phyloP scores from a whole-genome alignment of 208 protist genomes.

The Acanthamoeba castellanii region DNA sequence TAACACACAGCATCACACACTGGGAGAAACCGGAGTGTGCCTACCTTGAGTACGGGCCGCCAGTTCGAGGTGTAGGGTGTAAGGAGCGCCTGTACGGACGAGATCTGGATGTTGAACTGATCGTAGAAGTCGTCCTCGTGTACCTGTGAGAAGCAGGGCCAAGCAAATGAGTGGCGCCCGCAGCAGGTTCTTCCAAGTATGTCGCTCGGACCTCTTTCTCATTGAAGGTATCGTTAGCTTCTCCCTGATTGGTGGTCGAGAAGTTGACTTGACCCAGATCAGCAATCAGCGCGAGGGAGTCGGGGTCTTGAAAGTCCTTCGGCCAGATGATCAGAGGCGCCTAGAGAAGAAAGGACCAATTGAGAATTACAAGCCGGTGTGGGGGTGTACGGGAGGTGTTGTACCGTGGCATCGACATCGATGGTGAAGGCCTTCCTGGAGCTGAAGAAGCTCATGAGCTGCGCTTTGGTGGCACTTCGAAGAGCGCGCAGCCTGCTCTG shows the following conservation, averaged over 20 bases:
- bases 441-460: slow-evolving; percentile 51
- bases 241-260: slow-evolving; percentile 20
- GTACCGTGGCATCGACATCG: slow-evolving; percentile 68
- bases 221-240: slow-evolving; percentile 11
- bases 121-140: slow-evolving; percentile 74
- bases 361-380: neutral
- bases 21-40: neutral
- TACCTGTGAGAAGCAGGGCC: neutral
- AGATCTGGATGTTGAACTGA: slow-evolving; percentile 67
- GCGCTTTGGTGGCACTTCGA: slow-evolving; percentile 58
- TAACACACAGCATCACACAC: neutral
- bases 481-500: slow-evolving; percentile 60
- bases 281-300: slow-evolving; percentile 47
- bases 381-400: neutral
- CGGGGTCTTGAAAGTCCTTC: slow-evolving; percentile 36
- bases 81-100: slow-evolving; percentile 61
- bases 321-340: slow-evolving; percentile 66
- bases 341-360: neutral
- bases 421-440: slow-evolving; percentile 42
- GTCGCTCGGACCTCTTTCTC: slow-evolving; percentile 21
- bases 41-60: slow-evolving; percentile 61
- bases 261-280: slow-evolving; percentile 67
- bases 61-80: slow-evolving; percentile 61
- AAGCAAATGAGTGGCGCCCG: neutral
- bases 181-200: neutral